Evolutionary conservation across 2,329 filamentous ascomycete genomes (phyloP), one percentile per base, ranked within the genome.

Genomic region (Zymoseptoria brevis): DNA sequence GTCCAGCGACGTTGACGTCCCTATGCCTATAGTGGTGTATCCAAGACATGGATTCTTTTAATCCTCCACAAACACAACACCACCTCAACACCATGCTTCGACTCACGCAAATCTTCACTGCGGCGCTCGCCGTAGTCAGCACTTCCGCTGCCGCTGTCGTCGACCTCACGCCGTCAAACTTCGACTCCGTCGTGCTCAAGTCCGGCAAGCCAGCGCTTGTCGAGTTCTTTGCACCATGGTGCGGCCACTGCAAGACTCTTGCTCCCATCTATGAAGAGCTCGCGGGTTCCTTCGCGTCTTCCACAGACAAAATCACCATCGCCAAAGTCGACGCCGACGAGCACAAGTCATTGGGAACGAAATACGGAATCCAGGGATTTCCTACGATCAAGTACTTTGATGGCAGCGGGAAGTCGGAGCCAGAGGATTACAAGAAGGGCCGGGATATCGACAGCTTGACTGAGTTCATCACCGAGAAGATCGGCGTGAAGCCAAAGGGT

Each of bases 171-270:
- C 91, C 93, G 58, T 80, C 80, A 69, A 99, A 96, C 81, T 99
- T 99, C 75, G 93, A 97, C 80, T 79, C 87, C 53, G 81, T 96
- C 57, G 90, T 96, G 64, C 82, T 96, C 61, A 85, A 95, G 74
- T 93, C 89, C 52, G 91, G 91, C 76, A 97, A 96, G 80, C 93
- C 94, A 50, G 92, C 94, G 0, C 86, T 99, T 24, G 91, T 97
- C 69, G 92, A 97, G 76, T 99, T 99, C 83, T 97, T 96, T 73
- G 94, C 94, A 35, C 92, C 93, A 22, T 99, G 94, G 94, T 99
- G 94, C 73, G 95, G 94, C 30, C 94, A 99, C 82, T 99, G 94
- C 90, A 97, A 97, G 84, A 96, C 80, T 72, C 88, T 99, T 35
- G 94, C 94, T 16, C 95, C 94, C 54, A 80, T 95, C 60, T 99